Evolutionary conservation across 2,329 filamentous ascomycete species (phyloP).

Genomic region (Parastagonospora avenae): DNA sequence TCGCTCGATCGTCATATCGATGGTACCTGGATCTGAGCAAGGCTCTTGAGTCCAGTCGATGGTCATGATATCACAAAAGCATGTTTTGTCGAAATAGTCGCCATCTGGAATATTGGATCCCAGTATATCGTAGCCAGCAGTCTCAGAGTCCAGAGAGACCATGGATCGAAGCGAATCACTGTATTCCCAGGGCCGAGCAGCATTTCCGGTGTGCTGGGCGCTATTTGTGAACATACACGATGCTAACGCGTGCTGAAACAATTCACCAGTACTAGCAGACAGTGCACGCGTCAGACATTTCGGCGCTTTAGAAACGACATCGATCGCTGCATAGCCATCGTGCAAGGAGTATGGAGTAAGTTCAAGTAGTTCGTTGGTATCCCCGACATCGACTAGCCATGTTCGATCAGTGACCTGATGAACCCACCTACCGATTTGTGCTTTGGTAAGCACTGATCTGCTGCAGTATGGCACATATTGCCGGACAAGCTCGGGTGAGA

Average conservation of each 20-base stretch:
- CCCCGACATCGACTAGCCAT: slow-evolving; percentile 42
- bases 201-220: slow-evolving; percentile 38
- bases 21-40: slow-evolving; percentile 18
- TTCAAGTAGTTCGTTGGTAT: slow-evolving; percentile 29
- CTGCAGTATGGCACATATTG: slow-evolving; percentile 34
- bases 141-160: slow-evolving; percentile 37
- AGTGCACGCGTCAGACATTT: slow-evolving; percentile 30
- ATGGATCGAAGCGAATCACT: slow-evolving; percentile 28
- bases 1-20: slow-evolving; percentile 34
- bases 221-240: slow-evolving; percentile 37
- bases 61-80: slow-evolving; percentile 35
- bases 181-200: slow-evolving; percentile 43
- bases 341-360: slow-evolving; percentile 34
- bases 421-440: slow-evolving; percentile 41
- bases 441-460: slow-evolving; percentile 41
- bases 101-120: slow-evolving; percentile 16
- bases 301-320: slow-evolving; percentile 32
- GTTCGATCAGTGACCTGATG: slow-evolving; percentile 31
- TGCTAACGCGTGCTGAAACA: slow-evolving; percentile 34
- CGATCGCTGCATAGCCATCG: slow-evolving; percentile 29
- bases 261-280: slow-evolving; percentile 24
- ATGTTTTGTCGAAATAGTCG: slow-evolving; percentile 41
- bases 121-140: slow-evolving; percentile 40
- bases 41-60: slow-evolving; percentile 16
- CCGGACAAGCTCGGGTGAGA: slow-evolving; percentile 33